Percentiles rank a stretch among this genome's conserved stretches.
Conservation (phyloP, 192 early-diverging fungal genomes). For the Pilobolus umbonatus region DNA sequence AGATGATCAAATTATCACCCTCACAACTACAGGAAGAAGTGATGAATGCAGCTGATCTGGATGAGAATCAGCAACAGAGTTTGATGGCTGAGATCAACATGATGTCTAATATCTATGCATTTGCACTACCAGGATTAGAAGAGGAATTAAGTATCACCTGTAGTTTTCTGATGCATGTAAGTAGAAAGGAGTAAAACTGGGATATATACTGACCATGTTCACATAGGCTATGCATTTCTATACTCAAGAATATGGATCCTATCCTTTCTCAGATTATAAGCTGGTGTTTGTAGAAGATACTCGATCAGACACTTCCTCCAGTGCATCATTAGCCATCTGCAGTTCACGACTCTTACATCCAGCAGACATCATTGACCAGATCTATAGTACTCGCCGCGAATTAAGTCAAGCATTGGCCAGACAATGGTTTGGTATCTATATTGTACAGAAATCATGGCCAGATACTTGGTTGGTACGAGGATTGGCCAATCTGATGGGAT, state of each 20-base stretch:
- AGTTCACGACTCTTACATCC: slow-evolving; percentile 61
- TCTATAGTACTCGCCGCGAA: slow-evolving; percentile 70
- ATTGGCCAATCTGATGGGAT: slow-evolving; percentile 69
- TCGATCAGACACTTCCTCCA: slow-evolving; percentile 58
- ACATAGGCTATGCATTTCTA: slow-evolving; percentile 74
- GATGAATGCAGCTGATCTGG: slow-evolving; percentile 26
- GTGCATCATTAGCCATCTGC: slow-evolving; percentile 78
- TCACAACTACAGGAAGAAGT: slow-evolving; percentile 31
- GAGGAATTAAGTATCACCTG: slow-evolving; percentile 62
- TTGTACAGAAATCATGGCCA: slow-evolving; percentile 62
- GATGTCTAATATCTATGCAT: slow-evolving; percentile 58
- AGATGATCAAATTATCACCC: slow-evolving; percentile 37
- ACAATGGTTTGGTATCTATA: slow-evolving; percentile 96
- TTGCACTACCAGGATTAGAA: slow-evolving; percentile 56
- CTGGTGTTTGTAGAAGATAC: slow-evolving; percentile 84
- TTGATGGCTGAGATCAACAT: slow-evolving; percentile 36
- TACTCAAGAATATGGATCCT: slow-evolving; percentile 84
- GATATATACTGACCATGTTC: slow-evolving; percentile 13
- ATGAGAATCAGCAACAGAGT: slow-evolving; percentile 31
- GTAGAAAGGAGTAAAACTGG: neutral
- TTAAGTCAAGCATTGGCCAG: slow-evolving; percentile 69
- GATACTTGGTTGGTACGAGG: slow-evolving; percentile 91
- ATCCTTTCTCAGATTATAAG: slow-evolving; percentile 81
- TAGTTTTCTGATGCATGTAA: slow-evolving; percentile 54
- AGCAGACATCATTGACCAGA: slow-evolving; percentile 79